These are phyloP conservation scores for Irpex sp. DNA, from an alignment of 1,284 basidiomycete genomes.

Conservation along the genomic window DNA sequence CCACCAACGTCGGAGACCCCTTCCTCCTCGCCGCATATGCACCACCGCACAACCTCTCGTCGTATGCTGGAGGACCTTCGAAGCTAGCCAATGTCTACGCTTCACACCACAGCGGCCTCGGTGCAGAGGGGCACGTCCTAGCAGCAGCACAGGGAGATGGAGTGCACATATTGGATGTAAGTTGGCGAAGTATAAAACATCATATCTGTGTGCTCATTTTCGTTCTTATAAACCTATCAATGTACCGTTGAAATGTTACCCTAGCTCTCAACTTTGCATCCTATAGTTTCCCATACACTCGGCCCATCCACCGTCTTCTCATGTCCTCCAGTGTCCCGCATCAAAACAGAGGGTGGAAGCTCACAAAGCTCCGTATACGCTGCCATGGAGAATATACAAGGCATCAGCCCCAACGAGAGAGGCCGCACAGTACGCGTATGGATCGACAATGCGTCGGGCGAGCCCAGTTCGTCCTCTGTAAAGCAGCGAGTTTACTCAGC, in stretches of 20 bases:
- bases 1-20: constrained; percentile 52
- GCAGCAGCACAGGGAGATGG: constrained; percentile 68
- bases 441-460: constrained; percentile 49
- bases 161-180: constrained; percentile 67
- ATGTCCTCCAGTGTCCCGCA: constrained; percentile 50
- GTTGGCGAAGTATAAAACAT: constrained; percentile 18
- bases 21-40: constrained; percentile 54
- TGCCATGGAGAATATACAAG: constrained; percentile 45
- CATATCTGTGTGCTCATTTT: no score
- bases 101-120: constrained; percentile 33
- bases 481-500: constrained; percentile 36
- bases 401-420: constrained; percentile 35
- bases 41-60: constrained; percentile 22
- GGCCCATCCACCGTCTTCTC: constrained; percentile 61
- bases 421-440: constrained; percentile 59
- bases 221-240: no score
- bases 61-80: constrained; percentile 14
- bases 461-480: constrained; percentile 23
- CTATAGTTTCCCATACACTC: constrained; percentile 62
- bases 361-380: constrained; percentile 52
- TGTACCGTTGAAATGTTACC: background rate
- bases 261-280: constrained; percentile 63
- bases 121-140: constrained; percentile 53
- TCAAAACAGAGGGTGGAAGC: constrained; percentile 31
- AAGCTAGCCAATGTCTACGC: constrained; percentile 34